phyloP scores from a whole-genome alignment of 2,329 filamentous ascomycete genomes.

The Pestalotiopsis sp. region DNA sequence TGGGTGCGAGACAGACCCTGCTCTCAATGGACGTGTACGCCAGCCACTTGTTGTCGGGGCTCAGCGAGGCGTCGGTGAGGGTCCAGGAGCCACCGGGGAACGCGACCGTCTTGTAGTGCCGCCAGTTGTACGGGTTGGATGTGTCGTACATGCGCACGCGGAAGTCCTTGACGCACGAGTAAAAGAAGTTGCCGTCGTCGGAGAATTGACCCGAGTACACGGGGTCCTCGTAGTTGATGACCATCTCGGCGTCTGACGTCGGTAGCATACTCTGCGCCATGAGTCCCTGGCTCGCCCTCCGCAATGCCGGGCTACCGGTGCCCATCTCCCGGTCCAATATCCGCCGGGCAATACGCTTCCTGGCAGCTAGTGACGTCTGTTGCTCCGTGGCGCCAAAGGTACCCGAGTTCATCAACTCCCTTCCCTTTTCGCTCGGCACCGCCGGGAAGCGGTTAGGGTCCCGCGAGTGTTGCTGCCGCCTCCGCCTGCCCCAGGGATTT shows the following conservation, averaged over 20 bases:
- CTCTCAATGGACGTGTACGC: conserved; percentile 90
- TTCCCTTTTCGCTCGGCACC: conserved; percentile 78
- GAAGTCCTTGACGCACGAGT: conserved; percentile 89
- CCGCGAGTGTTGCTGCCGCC: conserved; percentile 43
- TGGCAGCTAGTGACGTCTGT: conserved; percentile 47
- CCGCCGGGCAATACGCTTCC: conserved; percentile 66
- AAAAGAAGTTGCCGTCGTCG: conserved; percentile 97
- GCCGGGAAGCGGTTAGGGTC: conserved; percentile 73
- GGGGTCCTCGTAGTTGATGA: conserved; percentile 82
- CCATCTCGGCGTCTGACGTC: conserved; percentile 75
- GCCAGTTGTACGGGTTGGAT: conserved; percentile 92
- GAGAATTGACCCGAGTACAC: conserved; percentile 97
- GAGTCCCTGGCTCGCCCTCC: conserved; percentile 62
- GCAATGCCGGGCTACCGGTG: conserved; percentile 61
- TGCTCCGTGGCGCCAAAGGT: conserved; percentile 71
- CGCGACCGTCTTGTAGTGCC: conserved; percentile 86
- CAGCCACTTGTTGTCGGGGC: conserved; percentile 87
- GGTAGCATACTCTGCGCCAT: conserved; percentile 79
- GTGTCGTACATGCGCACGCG: conserved; percentile 97
- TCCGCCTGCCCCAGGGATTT: conserved; percentile 43
- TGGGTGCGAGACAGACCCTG: conserved; percentile 82
- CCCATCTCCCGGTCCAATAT: conserved; percentile 84
- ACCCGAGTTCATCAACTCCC: conserved; percentile 79
- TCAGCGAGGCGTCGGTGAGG: conserved; percentile 89
- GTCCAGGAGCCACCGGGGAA: conserved; percentile 94